A percentile compares a stretch with the other conserved stretches of the same genome.
Evolutionary conservation across 768 basidiomycete species (phyloP).

Genomic region (Xerocomellus amylosporus): DNA sequence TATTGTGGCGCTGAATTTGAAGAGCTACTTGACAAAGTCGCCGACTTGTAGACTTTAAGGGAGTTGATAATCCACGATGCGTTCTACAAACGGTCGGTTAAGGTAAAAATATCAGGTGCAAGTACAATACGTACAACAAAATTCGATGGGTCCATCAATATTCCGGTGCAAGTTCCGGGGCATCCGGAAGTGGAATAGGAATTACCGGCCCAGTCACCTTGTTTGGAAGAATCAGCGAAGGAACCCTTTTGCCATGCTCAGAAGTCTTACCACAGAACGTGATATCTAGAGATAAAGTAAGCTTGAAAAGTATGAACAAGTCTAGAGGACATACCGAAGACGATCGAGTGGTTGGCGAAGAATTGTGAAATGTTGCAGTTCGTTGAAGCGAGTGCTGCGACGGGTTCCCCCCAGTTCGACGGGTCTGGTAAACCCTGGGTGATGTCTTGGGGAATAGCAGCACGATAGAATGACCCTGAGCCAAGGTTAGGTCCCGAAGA

Average conservation of each 20-base stretch:
- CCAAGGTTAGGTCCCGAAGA: conserved; percentile 3
- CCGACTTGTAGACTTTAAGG: conserved; percentile 70
- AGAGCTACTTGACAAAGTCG: conserved; percentile 41
- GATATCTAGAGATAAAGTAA: conserved; percentile 51
- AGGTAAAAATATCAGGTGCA: not conserved
- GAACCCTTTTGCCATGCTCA: not conserved
- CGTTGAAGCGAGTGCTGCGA: conserved; percentile 52
- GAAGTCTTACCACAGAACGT: conserved; percentile 68
- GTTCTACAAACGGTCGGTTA: conserved; percentile 45
- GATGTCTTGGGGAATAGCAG: conserved; percentile 70
- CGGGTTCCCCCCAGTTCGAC: conserved; percentile 64
- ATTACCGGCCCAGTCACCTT: conserved; percentile 84
- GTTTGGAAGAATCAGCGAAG: conserved; percentile 10
- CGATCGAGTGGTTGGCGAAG: conserved; percentile 68
- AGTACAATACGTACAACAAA: conserved; percentile 54
- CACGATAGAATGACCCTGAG: conserved; percentile 80
- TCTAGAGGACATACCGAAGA: conserved; percentile 57
- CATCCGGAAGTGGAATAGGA: conserved; percentile 72
- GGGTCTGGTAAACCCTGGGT: conserved; percentile 59
- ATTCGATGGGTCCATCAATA: conserved; percentile 64
- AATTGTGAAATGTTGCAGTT: conserved; percentile 56
- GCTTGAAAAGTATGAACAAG: conserved; percentile 1
- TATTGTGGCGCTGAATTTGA: conserved; percentile 15
- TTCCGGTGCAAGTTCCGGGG: conserved; percentile 67
- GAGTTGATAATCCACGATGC: conserved; percentile 80